These are phyloP conservation scores for Zygoascus biomembranicola DNA, from an alignment of 805 yeast genomes.

Conservation along the genomic window DNA sequence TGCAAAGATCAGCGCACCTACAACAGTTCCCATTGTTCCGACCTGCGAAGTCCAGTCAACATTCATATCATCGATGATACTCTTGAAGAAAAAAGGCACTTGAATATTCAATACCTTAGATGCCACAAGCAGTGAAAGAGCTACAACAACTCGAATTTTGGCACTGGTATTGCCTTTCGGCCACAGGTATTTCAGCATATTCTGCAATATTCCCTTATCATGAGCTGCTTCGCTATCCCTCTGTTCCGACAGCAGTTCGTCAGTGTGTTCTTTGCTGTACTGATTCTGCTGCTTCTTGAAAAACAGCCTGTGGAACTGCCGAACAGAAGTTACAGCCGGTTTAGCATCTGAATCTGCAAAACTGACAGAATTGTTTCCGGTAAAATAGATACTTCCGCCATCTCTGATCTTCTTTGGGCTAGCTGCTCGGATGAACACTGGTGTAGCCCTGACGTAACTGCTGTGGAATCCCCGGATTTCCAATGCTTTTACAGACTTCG, in stretches of 20 bases:
- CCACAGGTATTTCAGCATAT: constrained; percentile 29
- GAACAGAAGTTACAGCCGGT: not conserved
- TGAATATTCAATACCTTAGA: constrained; percentile 88
- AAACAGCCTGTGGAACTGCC: not conserved
- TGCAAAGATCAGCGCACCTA: constrained; percentile 64
- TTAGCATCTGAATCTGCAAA: not conserved
- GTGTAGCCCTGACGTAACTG: not conserved
- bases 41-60: constrained; percentile 74
- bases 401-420: not conserved
- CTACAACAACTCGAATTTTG: constrained; percentile 66
- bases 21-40: constrained; percentile 52
- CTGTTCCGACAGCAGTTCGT: constrained; percentile 2
- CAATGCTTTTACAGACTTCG: not conserved
- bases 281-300: not conserved
- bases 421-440: not conserved
- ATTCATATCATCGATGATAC: constrained; percentile 86
- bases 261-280: not conserved
- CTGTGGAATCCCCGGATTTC: not conserved
- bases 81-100: constrained; percentile 90
- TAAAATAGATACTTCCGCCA: not conserved
- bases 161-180: constrained; percentile 29
- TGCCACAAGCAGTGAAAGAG: constrained; percentile 61
- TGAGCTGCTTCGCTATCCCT: constrained; percentile 4
- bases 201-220: constrained; percentile 19
- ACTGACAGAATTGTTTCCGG: not conserved